Base-by-base conservation (phyloP, 2,329 filamentous ascomycete genomes). In the Parastagonospora avenae region DNA sequence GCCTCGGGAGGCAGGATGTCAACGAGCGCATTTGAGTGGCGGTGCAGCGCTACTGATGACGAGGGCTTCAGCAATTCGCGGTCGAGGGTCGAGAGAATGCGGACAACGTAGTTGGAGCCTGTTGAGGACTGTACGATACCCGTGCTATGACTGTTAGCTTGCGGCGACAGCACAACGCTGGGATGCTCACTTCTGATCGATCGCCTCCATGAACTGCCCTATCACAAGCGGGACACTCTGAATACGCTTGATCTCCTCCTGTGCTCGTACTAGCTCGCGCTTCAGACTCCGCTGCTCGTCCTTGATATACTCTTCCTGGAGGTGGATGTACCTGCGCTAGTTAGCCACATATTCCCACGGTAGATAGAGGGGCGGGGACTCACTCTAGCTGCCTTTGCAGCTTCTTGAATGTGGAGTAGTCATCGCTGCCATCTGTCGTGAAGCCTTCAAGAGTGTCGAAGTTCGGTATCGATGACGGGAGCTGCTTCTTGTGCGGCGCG, bases 221-320 rank as follows among this genome's bases (percentile, higher is more conserved):
- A 99, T 99, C 57, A 99, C 94, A 56, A 99, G 80, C 27, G 94
- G 94, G 47, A 99, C 94, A 75, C 92, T 97, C 80, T 99, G 94
- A 75, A 99, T 99, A 62, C 94, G 88, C 82, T 99, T 99, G 80
- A 99, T 99, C 80, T 99, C 94, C 76, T 99, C 94, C 75, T 99
- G 94, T 64, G 94, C 94, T 65, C 94, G 87, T 48, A 99, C 93
- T 44, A 99, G 85, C 81, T 99, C 94, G 66, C 94, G 87, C 83
- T 99, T 99, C 75, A 99, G 78, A 78, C 92, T 97, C 80, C 91
- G 88, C 80, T 99, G 94, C 82, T 99, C 94, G 85, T 99, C 94
- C 81, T 99, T 99, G 86, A 99, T 99, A 78, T 99, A 99, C 76
- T 99, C 94, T 78, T 99, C 94, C 79, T 99, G 94, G 66, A 99